phyloP scores from a whole-genome alignment of 768 basidiomycete species.

The Pisolithus albus region DNA sequence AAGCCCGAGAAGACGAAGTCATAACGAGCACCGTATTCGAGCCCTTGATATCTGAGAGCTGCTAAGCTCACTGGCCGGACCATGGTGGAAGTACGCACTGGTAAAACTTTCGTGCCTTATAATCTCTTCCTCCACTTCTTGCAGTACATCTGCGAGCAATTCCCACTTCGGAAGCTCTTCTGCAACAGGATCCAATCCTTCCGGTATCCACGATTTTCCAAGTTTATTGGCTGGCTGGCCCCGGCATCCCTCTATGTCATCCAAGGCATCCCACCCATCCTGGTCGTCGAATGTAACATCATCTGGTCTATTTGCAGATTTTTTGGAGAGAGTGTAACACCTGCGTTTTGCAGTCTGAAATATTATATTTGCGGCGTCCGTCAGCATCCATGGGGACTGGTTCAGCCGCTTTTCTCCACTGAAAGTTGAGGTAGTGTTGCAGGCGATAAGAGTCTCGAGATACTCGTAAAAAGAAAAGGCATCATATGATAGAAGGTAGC shows the following conservation, averaged over 20 bases:
- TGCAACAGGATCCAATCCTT: constrained; percentile 74
- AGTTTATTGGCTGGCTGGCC: constrained; percentile 4
- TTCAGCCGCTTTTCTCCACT: constrained; percentile 55
- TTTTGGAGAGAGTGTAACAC: constrained; percentile 57
- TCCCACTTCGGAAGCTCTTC: constrained; percentile 97
- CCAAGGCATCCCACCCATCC: constrained; percentile 69
- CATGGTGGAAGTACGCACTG: constrained; percentile 5
- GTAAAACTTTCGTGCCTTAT: constrained; percentile 47
- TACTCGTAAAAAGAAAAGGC: constrained; percentile 86
- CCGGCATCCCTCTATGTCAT: constrained; percentile 39
- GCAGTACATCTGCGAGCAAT: constrained; percentile 72
- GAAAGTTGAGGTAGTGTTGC: constrained; percentile 39
- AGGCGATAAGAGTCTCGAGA: constrained; percentile 77
- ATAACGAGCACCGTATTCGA: constrained; percentile 81
- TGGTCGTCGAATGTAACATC: constrained; percentile 51
- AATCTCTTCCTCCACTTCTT: constrained; percentile 87
- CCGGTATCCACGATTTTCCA: constrained; percentile 53
- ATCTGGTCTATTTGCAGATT: constrained; percentile 16
- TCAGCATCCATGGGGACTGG: constrained; percentile 85
- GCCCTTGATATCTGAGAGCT: constrained; percentile 37
- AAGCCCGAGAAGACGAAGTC: constrained; percentile 74
- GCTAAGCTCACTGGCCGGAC: neutral
- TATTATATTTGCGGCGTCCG: constrained; percentile 84
- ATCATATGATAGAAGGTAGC: constrained; percentile 84
- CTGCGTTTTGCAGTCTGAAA: constrained; percentile 73